phyloP scores from a whole-genome alignment of 2,329 filamentous ascomycete genomes.

The Diaporthe humulicola region DNA sequence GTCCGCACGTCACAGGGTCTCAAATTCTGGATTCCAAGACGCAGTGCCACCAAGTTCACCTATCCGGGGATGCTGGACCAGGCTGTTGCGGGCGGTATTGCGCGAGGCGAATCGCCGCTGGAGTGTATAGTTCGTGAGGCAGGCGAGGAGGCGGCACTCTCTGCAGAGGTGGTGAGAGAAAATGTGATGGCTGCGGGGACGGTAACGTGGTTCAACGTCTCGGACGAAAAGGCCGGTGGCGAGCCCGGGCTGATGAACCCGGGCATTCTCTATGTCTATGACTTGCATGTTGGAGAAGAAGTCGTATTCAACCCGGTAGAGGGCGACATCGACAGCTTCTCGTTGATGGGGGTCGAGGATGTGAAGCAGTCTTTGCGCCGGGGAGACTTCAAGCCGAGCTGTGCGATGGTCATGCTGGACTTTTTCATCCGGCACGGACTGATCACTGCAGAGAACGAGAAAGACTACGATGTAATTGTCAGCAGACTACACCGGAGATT shows the following conservation, averaged over 20 bases:
- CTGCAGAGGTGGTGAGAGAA: slow-evolving; percentile 45
- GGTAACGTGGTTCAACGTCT: slow-evolving; percentile 45
- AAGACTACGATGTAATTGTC: slow-evolving; percentile 62
- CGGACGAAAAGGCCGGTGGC: slow-evolving; percentile 22
- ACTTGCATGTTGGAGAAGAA: slow-evolving; percentile 73
- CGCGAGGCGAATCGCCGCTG: slow-evolving; percentile 74
- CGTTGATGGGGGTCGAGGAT: slow-evolving; percentile 71
- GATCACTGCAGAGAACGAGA: slow-evolving; percentile 79
- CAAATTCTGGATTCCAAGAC: slow-evolving; percentile 79
- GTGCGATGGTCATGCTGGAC: slow-evolving; percentile 81
- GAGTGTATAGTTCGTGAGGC: slow-evolving; percentile 80
- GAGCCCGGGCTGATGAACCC: slow-evolving; percentile 44
- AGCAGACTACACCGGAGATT: slow-evolving; percentile 25
- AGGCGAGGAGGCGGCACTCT: slow-evolving; percentile 75
- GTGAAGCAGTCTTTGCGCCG: slow-evolving; percentile 72
- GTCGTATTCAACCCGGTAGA: slow-evolving; percentile 77
- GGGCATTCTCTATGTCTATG: slow-evolving; percentile 75
- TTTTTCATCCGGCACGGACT: slow-evolving; percentile 85
- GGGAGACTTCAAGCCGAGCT: slow-evolving; percentile 88
- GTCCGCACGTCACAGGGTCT: slow-evolving; percentile 51
- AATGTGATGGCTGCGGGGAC: slow-evolving; percentile 48
- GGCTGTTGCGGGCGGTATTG: slow-evolving; percentile 83
- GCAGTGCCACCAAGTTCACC: slow-evolving; percentile 76
- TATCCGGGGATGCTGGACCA: slow-evolving; percentile 84
- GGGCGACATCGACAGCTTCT: slow-evolving; percentile 83